Percentiles rank a stretch among this genome's conserved stretches.
phyloP scores from a whole-genome alignment of 306 rosid species.

The Herpetospermum pedunculosum region DNA sequence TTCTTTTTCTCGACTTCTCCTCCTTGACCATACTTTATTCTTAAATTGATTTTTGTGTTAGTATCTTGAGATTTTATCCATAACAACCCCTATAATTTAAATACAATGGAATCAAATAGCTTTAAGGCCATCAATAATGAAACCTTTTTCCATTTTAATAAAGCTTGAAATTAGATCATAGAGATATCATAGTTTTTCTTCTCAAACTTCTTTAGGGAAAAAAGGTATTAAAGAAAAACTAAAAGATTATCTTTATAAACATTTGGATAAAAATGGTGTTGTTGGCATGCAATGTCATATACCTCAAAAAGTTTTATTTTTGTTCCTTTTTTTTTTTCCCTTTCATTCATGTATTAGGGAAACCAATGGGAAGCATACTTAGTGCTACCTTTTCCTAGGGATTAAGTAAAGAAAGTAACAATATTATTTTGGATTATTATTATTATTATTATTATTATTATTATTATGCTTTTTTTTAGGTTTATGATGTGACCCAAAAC shows the following conservation, averaged over 20 bases:
- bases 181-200: not conserved
- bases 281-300: not conserved
- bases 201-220: not conserved
- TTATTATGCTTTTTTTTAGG: not conserved
- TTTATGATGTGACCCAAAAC: constrained; percentile 2
- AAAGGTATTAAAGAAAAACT: not conserved
- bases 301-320: not conserved
- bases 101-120: not conserved
- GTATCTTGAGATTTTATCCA: too few species aligned
- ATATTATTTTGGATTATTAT: not conserved
- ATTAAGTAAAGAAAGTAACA: not conserved
- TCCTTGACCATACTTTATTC: too few species aligned
- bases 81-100: too few species aligned
- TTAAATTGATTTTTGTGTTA: too few species aligned
- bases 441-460: not conserved
- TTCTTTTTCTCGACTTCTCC: too few species aligned
- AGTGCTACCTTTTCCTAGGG: constrained; percentile 6
- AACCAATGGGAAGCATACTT: not conserved
- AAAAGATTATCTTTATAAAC: not conserved
- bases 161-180: not conserved
- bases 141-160: not conserved
- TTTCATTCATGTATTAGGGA: not conserved
- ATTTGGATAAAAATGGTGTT: not conserved
- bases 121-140: not conserved
- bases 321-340: not conserved